Evolutionary conservation across 202 grass and related monocot genomes (phyloP), one percentile per base, ranked within the genome.

Genomic region (Eragrostis tef): DNA sequence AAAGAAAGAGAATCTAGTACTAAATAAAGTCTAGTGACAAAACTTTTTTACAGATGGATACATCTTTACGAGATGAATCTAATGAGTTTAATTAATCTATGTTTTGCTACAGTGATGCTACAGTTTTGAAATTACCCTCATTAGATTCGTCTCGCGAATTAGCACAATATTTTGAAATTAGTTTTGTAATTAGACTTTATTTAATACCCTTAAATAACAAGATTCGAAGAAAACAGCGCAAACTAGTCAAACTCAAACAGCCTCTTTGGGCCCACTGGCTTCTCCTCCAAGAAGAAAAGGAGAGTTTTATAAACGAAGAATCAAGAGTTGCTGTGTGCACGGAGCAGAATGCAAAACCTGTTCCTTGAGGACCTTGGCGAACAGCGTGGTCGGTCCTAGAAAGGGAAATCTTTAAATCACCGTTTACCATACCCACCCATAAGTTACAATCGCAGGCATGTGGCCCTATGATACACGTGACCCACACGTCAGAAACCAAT

Each of bases 401-500:
- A 77, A 50, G 11, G 14, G 11, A 72, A 71, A 49, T 29, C 15
- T 7, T 13, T 5, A 8, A 9, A 5, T 5, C 54, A 84, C 81
- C 0, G 0, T 0, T 0, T 0, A 0, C 1, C 10, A 0, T 11
- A 80, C 75, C 31, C 75, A 1, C 11, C 0, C 0, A 0, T 0
- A 9, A 1, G 0, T 1, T 0, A 2, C 0, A 0, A 0, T 66
- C 3, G 50, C 57, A 0, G 0, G 73, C 39, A 49, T 0, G 75
- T 61, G 59, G 34, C 42, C 34, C 5, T 3, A 1, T 0, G 0
- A 0, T 0, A 0, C 0, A 0, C 0, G 0, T 61, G 19, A 2
- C 6, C 78, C n/a, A 17, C 4, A 0, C 0, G 29, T 67, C 78
- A 57, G 56, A 0, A 0, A 31, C 12, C 1, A 39, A 39, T 39